phyloP scores from a whole-genome alignment of 495 filamentous ascomycete species.

The Darksidea phi region DNA sequence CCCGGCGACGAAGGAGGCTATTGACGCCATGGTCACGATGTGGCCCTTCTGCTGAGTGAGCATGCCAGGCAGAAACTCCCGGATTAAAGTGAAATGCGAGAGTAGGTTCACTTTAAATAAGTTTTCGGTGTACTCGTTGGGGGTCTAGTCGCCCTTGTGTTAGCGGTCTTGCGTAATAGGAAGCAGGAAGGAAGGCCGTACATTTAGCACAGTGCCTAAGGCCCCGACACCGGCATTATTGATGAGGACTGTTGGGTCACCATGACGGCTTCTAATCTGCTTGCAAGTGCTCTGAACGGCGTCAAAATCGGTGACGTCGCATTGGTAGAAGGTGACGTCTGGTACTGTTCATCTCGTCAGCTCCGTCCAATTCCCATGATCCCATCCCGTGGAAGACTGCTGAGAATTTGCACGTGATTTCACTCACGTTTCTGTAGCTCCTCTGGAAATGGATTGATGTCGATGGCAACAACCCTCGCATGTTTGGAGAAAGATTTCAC shows the following conservation, averaged over 20 bases:
- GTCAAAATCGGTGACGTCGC: slow-evolving; percentile 53
- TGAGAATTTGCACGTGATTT: too few relatives aligned
- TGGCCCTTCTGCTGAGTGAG: slow-evolving; percentile 59
- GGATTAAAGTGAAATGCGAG: slow-evolving; percentile 54
- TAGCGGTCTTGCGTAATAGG: not conserved
- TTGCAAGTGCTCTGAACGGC: slow-evolving; percentile 47
- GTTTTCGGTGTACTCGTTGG: slow-evolving; percentile 42
- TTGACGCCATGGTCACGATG: slow-evolving; percentile 55
- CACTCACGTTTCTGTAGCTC: slow-evolving; percentile 12
- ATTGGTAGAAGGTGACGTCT: slow-evolving; percentile 46
- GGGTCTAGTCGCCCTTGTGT: slow-evolving; percentile 32
- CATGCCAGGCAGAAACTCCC: slow-evolving; percentile 62
- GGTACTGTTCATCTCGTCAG: slow-evolving; percentile 9
- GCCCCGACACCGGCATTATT: slow-evolving; percentile 53
- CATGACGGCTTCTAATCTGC: slow-evolving; percentile 39
- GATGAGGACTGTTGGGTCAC: slow-evolving; percentile 55
- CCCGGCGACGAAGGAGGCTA: slow-evolving; percentile 53
- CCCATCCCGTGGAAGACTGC: too few relatives aligned
- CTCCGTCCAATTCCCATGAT: too few relatives aligned
- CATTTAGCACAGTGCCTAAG: slow-evolving; percentile 49
- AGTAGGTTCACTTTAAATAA: slow-evolving; percentile 60
- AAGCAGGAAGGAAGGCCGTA: slow-evolving; percentile 21
- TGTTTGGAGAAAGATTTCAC: slow-evolving; percentile 49
- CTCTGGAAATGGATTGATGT: slow-evolving; percentile 15
- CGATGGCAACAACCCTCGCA: slow-evolving; percentile 49